Evolutionary conservation across 352 stramenopile species (phyloP), one percentile per base, ranked within the genome.

Genomic region (Pilasporangium apinafurcum): DNA sequence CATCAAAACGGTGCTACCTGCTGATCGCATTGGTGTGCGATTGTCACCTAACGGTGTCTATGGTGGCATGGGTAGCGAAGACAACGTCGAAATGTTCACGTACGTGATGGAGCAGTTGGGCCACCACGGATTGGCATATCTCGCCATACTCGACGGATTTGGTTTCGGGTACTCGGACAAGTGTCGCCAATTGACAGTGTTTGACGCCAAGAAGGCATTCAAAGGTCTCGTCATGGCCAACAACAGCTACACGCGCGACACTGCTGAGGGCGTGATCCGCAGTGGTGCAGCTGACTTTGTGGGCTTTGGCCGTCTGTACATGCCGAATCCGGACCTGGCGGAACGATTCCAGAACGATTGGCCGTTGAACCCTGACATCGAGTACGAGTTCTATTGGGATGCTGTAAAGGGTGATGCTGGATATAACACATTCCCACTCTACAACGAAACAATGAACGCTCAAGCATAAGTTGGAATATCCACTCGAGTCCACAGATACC

Each of bases 271-370:
- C 12, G 42, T 36, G 12, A n/a, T 69, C 6, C 9, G 10, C 21
- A 44, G 33, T 6, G 54, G 48, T 17, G 10, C 31, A 1, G 35
- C 44, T 9, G 59, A 69, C 30, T 26, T 48, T 12, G 47, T 69
- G 12, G 47, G 34, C 13, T 69, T 69, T 34, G 59, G 60, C 0
- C 45, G 44, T 12, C 40, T 28, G 26, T 70, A 54, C 49, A 61
- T 69, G 17, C 39, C 57, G 12, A 69, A 65, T 32, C 60, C 60
- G 26, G 59, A 69, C 46, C 31, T 70, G 26, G 37, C 53, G 5
- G 44, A 63, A 17, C 48, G 48, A 16, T 52, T 52, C 20, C 39
- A 16, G 20, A 56, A 56, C 39, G 39, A 46, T 29, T 46, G 25
- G 39, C 26, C 39, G 26, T 25, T 46, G n/a, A 43, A 43, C 37